phyloP scores from a whole-genome alignment of 169 alveolate genomes.

The Cryptosporidium xiaoi region DNA sequence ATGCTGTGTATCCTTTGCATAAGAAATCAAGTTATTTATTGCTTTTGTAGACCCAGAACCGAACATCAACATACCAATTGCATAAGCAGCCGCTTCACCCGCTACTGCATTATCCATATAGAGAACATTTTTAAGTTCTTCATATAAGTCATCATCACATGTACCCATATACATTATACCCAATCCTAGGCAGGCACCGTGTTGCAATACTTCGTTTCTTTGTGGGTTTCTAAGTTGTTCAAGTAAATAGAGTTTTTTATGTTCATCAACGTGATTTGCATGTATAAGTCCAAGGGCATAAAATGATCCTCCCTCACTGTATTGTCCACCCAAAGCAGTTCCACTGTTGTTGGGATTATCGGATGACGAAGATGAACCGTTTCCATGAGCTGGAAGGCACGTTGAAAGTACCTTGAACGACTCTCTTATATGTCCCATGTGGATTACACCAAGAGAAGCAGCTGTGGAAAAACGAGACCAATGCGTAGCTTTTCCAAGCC shows the following conservation, averaged over 20 bases:
- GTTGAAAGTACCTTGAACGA: constrained; percentile 75
- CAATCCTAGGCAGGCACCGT: constrained; percentile 97
- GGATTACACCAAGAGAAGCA: constrained; percentile 97
- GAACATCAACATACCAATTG: constrained; percentile 93
- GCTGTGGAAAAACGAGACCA: constrained; percentile 95
- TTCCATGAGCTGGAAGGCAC: constrained; percentile 72
- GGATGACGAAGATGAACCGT: neutral
- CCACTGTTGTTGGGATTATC: constrained; percentile 60
- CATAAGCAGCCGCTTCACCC: constrained; percentile 99
- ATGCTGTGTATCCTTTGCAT: constrained; percentile 97
- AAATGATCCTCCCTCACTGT: constrained; percentile 96
- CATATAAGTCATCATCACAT: constrained; percentile 83
- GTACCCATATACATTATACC: constrained; percentile 94
- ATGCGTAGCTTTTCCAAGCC: constrained; percentile 93
- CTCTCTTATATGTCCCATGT: constrained; percentile 83
- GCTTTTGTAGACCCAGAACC: constrained; percentile 90
- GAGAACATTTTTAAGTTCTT: constrained; percentile 89
- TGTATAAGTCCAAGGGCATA: constrained; percentile 96
- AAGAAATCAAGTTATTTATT: constrained; percentile 90
- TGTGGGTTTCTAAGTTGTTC: constrained; percentile 84
- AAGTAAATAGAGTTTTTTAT: constrained; percentile 83
- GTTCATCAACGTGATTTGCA: constrained; percentile 88
- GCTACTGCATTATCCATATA: constrained; percentile 94
- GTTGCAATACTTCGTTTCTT: constrained; percentile 91
- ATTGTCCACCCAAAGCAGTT: constrained; percentile 80